Evolutionary conservation across 2,329 filamentous ascomycete genomes (phyloP).

Genomic region (Talaromyces albobiverticillius): DNA sequence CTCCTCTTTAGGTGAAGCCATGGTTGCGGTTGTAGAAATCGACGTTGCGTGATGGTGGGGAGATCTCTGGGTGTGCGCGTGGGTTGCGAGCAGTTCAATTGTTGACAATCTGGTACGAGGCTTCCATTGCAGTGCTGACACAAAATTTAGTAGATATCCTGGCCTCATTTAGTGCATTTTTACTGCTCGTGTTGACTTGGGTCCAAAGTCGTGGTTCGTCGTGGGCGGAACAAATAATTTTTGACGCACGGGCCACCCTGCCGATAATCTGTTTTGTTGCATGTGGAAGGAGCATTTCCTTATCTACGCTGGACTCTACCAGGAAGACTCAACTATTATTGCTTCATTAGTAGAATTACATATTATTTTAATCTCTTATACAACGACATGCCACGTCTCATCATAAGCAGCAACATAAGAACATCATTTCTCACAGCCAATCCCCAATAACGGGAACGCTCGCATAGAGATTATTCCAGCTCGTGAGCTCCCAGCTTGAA

Average conservation of each 20-base stretch:
- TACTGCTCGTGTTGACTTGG: conserved; percentile 9
- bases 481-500: conserved; percentile 73
- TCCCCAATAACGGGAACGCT: conserved; percentile 56
- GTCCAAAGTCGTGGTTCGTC: conserved; percentile 5
- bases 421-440: conserved; percentile 41
- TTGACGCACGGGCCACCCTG: not conserved
- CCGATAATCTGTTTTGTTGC: not conserved
- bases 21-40: not conserved
- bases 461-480: conserved; percentile 73
- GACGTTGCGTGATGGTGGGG: not conserved
- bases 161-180: not conserved
- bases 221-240: not conserved
- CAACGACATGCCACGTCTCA: conserved; percentile 7
- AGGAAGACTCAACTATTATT: no score
- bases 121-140: not conserved
- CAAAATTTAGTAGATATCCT: not conserved
- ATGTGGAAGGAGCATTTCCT: no score
- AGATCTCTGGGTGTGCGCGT: not conserved
- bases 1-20: conserved; percentile 1
- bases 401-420: conserved; percentile 5
- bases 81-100: not conserved
- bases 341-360: not conserved
- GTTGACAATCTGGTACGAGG: not conserved
- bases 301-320: no score
- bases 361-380: not conserved